Evolutionary conservation across 805 yeast species (phyloP).

Genomic region (Kodamaea kaohsiungensis): DNA sequence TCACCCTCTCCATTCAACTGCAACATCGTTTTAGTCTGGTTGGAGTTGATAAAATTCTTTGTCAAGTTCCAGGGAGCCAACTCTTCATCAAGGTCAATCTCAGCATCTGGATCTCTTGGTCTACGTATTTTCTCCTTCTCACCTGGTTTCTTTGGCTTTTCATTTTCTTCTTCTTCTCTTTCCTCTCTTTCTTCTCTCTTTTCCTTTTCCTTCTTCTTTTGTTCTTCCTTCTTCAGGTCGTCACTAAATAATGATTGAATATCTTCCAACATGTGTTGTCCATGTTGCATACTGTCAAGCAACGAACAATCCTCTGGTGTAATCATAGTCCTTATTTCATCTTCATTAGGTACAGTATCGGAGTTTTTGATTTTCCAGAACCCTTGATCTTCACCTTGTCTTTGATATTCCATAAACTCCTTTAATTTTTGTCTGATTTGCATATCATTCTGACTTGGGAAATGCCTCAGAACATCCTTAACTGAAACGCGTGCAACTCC

Average conservation of each 20-base stretch:
- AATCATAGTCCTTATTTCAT: slow-evolving; percentile 76
- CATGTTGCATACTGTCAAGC: slow-evolving; percentile 89
- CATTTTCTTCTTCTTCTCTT: slow-evolving; percentile 21
- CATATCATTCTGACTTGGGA: slow-evolving; percentile 97
- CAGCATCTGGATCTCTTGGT: slow-evolving; percentile 33
- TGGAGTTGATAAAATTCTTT: slow-evolving; percentile 85
- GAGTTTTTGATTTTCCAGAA: slow-evolving; percentile 79
- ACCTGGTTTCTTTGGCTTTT: slow-evolving; percentile 18
- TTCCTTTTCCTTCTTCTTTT: slow-evolving; percentile 28
- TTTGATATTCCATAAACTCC: slow-evolving; percentile 96
- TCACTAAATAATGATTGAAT: slow-evolving; percentile 54
- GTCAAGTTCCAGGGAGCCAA: slow-evolving; percentile 94
- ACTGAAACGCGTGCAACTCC: slow-evolving; percentile 77
- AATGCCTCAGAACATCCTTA: slow-evolving; percentile 85
- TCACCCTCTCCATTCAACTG: slow-evolving; percentile 95
- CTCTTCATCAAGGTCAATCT: slow-evolving; percentile 75
- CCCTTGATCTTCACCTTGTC: slow-evolving; percentile 93
- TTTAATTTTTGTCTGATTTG: slow-evolving; percentile 93
- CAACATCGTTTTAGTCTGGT: slow-evolving; percentile 96
- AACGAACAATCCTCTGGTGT: slow-evolving; percentile 89
- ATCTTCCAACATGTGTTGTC: slow-evolving; percentile 88
- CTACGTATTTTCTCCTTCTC: slow-evolving; percentile 27
- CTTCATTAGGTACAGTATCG: slow-evolving; percentile 69
- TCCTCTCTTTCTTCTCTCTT: slow-evolving; percentile 22
- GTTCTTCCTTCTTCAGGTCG: slow-evolving; percentile 32